A percentile compares a stretch with the other conserved stretches of the same genome.
These are phyloP conservation scores for Globisporangium emineosum DNA, from an alignment of 352 stramenopile genomes.

Conservation along the genomic window DNA sequence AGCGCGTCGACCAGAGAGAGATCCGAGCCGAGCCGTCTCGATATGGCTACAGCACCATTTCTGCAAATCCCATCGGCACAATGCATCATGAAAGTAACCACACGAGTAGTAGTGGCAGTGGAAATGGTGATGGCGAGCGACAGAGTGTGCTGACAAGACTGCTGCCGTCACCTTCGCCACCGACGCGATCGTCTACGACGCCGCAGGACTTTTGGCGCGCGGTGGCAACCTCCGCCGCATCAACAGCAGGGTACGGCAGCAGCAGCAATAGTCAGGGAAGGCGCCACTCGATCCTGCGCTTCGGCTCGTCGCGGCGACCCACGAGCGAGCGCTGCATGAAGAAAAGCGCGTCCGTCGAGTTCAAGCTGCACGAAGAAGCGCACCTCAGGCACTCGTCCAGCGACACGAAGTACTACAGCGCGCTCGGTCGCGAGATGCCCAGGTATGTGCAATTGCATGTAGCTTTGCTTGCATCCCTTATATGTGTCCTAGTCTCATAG, in stretches of 20 bases:
- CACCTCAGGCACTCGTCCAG: constrained; percentile 23
- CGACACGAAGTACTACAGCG: constrained; percentile 25
- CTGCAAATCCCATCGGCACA: neutral
- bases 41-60: constrained; percentile 5
- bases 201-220: constrained; percentile 6
- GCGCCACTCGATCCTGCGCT: constrained; percentile 62
- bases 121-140: neutral
- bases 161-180: neutral
- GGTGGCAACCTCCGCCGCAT: neutral
- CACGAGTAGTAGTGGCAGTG: neutral
- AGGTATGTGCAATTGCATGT: constrained; percentile 25
- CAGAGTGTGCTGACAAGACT: constrained; percentile 12
- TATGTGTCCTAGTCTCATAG: neutral
- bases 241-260: constrained; percentile 12
- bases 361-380: constrained; percentile 49
- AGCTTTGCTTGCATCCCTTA: neutral
- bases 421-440: constrained; percentile 34
- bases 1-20: neutral
- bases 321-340: constrained; percentile 28
- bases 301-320: constrained; percentile 36
- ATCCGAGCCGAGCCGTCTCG: constrained; percentile 10
- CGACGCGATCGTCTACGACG: neutral
- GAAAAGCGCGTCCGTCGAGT: constrained; percentile 76
- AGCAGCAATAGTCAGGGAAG: constrained; percentile 17
- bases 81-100: neutral